Percentiles rank a stretch among this genome's conserved stretches.
These are phyloP conservation scores for button mushroom (Agaricus bisporus) DNA, from an alignment of 768 basidiomycete species.

Conservation along the genomic window DNA sequence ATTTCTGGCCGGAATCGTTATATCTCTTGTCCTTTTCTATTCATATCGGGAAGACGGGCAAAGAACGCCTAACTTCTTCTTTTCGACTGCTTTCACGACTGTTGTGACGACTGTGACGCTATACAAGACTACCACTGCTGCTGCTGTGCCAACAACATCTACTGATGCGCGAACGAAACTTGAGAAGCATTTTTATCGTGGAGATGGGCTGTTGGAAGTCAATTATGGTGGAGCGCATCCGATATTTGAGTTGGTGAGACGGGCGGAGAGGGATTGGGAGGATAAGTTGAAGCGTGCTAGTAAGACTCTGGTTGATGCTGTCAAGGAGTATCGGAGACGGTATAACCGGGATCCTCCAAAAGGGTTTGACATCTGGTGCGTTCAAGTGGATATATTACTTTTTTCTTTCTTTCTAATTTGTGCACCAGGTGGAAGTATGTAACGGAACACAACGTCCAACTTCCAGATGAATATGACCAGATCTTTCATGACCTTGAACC, in stretches of 20 bases:
- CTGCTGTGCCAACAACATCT: neutral
- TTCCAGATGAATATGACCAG: conserved; percentile 83
- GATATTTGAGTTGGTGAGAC: conserved; percentile 67
- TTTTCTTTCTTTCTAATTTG: neutral
- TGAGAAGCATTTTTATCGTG: conserved; percentile 27
- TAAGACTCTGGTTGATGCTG: conserved; percentile 67
- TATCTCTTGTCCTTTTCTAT: neutral
- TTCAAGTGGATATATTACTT: conserved; percentile 14
- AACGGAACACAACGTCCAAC: conserved; percentile 62
- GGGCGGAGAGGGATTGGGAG: conserved; percentile 61
- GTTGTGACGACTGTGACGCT: conserved; percentile 5
- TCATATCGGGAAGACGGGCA: neutral
- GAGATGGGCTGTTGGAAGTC: conserved; percentile 36
- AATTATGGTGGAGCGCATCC: conserved; percentile 52
- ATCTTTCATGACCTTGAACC: conserved; percentile 73
- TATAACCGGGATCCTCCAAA: conserved; percentile 77
- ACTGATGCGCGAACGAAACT: conserved; percentile 11
- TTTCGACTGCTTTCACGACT: neutral
- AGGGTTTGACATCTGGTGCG: conserved; percentile 85
- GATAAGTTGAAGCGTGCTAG: conserved; percentile 62
- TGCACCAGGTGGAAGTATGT: conserved; percentile 46
- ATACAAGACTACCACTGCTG: neutral
- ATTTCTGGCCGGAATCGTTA: neutral
- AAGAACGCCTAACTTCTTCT: neutral
- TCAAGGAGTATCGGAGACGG: conserved; percentile 66